Evolutionary conservation across 106 monocot species (phyloP).

Genomic region (Allium fistulosum): DNA sequence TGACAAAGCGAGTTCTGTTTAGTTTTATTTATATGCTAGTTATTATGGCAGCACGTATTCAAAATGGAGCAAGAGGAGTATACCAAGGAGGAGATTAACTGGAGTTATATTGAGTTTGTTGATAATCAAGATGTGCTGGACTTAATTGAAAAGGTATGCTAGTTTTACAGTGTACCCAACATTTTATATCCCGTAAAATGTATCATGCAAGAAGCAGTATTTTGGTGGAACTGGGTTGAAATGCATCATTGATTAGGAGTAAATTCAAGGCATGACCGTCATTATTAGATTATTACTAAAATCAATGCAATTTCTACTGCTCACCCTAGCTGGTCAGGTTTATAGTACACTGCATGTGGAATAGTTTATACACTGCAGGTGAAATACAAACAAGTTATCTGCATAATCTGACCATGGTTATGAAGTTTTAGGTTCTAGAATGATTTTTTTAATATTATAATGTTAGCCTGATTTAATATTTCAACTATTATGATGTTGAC

Average conservation of each 20-base stretch:
- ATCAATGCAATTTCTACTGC: not conserved
- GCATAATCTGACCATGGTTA: too few relatives aligned
- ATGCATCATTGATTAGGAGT: not conserved
- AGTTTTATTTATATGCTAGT: constrained; percentile 1
- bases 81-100: constrained; percentile 55
- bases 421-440: too few relatives aligned
- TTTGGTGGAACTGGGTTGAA: not conserved
- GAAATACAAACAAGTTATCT: too few relatives aligned
- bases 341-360: too few relatives aligned
- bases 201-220: not conserved
- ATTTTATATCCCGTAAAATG: not conserved
- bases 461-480: too few relatives aligned
- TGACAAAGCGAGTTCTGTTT: not conserved
- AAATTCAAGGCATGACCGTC: not conserved
- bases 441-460: too few relatives aligned
- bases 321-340: not conserved
- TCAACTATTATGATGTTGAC: too few relatives aligned
- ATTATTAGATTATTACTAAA: not conserved
- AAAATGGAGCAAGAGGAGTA: constrained; percentile 72
- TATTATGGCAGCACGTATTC: constrained; percentile 45
- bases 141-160: constrained; percentile 53
- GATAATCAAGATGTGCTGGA: constrained; percentile 62
- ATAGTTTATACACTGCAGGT: too few relatives aligned
- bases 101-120: constrained; percentile 71
- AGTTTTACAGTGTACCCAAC: not conserved